Percentiles rank a stretch among this genome's conserved stretches.
These are phyloP conservation scores for Apiosordaria backusii DNA, from an alignment of 495 filamentous ascomycete genomes.

Conservation along the genomic window DNA sequence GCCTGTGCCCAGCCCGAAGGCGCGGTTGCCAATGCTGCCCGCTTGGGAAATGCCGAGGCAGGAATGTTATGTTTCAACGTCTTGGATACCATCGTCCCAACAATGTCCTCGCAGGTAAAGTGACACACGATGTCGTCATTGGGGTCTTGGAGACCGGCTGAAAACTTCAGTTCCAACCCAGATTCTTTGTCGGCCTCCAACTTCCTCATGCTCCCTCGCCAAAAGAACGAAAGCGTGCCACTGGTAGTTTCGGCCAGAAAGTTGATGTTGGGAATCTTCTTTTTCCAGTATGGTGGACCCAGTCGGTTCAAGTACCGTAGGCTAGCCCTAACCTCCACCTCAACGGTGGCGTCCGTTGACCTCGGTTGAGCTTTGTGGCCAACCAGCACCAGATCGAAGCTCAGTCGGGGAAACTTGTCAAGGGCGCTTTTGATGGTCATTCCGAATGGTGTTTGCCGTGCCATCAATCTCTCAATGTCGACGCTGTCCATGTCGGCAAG, in stretches of 20 bases:
- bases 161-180: constrained; percentile 60
- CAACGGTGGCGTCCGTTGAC: constrained; percentile 37
- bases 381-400: constrained; percentile 44
- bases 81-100: constrained; percentile 68
- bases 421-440: constrained; percentile 60
- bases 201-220: constrained; percentile 66
- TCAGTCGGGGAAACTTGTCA: constrained; percentile 71
- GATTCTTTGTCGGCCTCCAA: constrained; percentile 45
- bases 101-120: constrained; percentile 85
- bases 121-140: constrained; percentile 65
- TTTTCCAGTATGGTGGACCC: constrained; percentile 56
- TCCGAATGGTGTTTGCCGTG: constrained; percentile 81
- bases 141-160: constrained; percentile 50
- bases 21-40: background rate
- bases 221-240: constrained; percentile 72
- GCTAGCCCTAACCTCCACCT: constrained; percentile 61
- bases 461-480: constrained; percentile 72
- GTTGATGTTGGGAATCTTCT: constrained; percentile 61
- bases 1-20: background rate
- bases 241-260: constrained; percentile 74
- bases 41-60: constrained; percentile 48
- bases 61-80: constrained; percentile 62
- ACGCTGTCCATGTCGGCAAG: constrained; percentile 64
- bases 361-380: constrained; percentile 17
- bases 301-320: constrained; percentile 72